Evolutionary conservation across 2,329 filamentous ascomycete species (phyloP).

Genomic region (Pestalotiopsis sp.): DNA sequence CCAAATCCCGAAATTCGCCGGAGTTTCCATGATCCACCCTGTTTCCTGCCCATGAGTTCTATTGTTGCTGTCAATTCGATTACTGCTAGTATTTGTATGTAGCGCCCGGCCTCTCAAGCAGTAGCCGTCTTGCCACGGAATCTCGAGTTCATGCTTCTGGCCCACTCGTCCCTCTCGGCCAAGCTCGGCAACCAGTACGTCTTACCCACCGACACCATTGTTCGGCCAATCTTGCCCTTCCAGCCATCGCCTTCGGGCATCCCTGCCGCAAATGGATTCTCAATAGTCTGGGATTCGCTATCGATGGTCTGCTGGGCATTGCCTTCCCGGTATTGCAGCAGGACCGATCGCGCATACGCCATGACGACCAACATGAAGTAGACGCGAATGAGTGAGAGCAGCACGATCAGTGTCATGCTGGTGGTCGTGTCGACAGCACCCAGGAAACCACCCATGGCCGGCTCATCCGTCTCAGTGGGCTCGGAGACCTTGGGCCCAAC

Average conservation of each 20-base stretch:
- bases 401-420: conserved; percentile 75
- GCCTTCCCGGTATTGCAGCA: conserved; percentile 68
- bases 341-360: conserved; percentile 76
- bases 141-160: conserved; percentile 61
- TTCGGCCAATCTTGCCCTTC: conserved; percentile 76
- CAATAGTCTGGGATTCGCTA: conserved; percentile 48
- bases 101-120: conserved; percentile 2
- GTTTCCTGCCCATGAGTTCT: not conserved
- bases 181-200: conserved; percentile 80
- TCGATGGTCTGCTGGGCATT: conserved; percentile 32
- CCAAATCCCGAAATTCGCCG: conserved; percentile 3
- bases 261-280: conserved; percentile 68
- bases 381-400: conserved; percentile 73
- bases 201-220: conserved; percentile 74
- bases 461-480: conserved; percentile 19
- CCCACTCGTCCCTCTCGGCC: conserved; percentile 69
- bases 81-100: not conserved
- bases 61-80: not conserved
- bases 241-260: conserved; percentile 79
- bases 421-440: conserved; percentile 64
- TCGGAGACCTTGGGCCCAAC: conserved; percentile 31
- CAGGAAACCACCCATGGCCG: conserved; percentile 15
- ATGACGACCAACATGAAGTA: conserved; percentile 87
- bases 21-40: not conserved
- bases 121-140: conserved; percentile 41